A percentile compares a stretch with the other conserved stretches of the same genome.
phyloP scores from a whole-genome alignment of 768 basidiomycete species.

The Trametes cinnabarina region DNA sequence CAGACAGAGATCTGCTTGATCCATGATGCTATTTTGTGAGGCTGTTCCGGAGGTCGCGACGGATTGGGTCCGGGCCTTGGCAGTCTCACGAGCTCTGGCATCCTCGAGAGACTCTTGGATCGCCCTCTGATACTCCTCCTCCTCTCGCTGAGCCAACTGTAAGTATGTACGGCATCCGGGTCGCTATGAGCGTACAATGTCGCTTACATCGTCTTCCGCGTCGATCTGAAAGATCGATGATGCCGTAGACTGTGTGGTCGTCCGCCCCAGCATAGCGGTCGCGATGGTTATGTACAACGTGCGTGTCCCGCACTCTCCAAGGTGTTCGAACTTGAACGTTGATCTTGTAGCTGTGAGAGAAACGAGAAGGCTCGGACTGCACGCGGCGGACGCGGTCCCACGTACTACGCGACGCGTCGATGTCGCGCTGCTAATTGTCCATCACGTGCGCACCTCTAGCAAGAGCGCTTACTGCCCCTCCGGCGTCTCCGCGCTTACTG shows the following conservation, averaged over 20 bases:
- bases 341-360: no score
- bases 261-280: background rate
- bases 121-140: slow-evolving; percentile 1
- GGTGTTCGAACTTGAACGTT: no score
- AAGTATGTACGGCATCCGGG: no score
- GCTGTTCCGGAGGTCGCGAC: background rate
- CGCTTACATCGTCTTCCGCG: background rate
- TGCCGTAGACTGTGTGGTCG: background rate
- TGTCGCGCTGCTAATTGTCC: background rate
- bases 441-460: background rate
- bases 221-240: background rate
- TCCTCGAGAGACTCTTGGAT: slow-evolving; percentile 4
- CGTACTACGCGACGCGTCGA: background rate
- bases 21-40: background rate
- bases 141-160: background rate
- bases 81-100: background rate
- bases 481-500: background rate
- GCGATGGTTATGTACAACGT: background rate
- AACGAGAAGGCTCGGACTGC: background rate
- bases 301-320: no score
- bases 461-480: no score
- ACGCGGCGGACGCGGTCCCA: background rate
- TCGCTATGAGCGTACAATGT: background rate
- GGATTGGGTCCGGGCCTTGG: background rate
- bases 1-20: background rate